Base-by-base conservation (phyloP, 192 early-diverging fungal species). In the Gigaspora rosea region DNA sequence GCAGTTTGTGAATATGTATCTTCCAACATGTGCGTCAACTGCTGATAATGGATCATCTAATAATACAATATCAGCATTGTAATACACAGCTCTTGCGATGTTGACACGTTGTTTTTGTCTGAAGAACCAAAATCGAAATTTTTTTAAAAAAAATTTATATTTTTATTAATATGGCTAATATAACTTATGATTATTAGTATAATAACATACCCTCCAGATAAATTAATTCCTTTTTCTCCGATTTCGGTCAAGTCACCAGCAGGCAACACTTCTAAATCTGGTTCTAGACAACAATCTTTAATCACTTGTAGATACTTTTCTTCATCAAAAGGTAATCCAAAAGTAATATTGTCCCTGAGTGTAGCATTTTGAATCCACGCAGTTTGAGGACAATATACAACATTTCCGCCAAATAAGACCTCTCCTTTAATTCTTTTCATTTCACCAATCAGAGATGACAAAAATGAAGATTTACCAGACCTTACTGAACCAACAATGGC, bases 341-440 rank as follows among this genome's bases (percentile, higher is more conserved):
- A 95, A 32, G 92, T 49, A 82, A 95, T 90, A 76, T 96, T 96
- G 15, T 90, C 89, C 13, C 87, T 85, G 18, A 95, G 79, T 2
- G 92, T 90, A 5, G 87, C 80, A 77, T 92, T 93, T 63, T 91
- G 76, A 12, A 93, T 71, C 90, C 92, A 93, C 0, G 88, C 88
- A 76, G 87, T 85, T 73, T 92, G 91, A 13, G 88, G 84, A 52
- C 88, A 82, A 83, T 89, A 92, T 5, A 82, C 86, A 1, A 87
- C 79, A 46, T 80, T 81, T 22, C 91, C 90, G 71, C 82, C 83
- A 63, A 92, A 68, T 57, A 79, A 82, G 4, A 82, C 68, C 2
- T 74, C 77, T 69, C 91, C 91, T 35, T 66, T 72, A 50, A 82
- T 54, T 64, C 82, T 79, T 51, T 86, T 88, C 27, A 92, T 89